These are phyloP conservation scores for Laburnicola sp. DNA, from an alignment of 2,329 filamentous ascomycete species.

Conservation along the genomic window DNA sequence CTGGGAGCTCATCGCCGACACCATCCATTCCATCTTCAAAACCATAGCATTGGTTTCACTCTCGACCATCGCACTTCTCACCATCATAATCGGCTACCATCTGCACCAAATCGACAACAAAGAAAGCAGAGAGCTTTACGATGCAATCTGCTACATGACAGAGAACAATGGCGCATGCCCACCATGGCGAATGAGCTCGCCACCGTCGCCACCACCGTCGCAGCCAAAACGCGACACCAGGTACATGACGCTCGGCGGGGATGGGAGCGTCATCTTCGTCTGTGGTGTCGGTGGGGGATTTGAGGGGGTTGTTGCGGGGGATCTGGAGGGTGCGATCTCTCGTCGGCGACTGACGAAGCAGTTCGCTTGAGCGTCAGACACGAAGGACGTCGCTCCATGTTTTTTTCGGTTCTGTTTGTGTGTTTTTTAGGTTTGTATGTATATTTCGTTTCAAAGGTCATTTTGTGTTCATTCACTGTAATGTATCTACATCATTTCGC, in stretches of 20 bases:
- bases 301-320: background rate
- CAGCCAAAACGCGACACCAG: background rate
- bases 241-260: constrained; percentile 58
- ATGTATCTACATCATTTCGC: no score
- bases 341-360: background rate
- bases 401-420: background rate
- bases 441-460: no score
- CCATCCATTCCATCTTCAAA: background rate
- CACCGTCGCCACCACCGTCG: background rate
- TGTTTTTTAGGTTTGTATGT: background rate
- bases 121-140: no score
- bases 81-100: background rate
- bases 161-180: background rate
- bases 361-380: constrained; percentile 1
- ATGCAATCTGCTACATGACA: background rate
- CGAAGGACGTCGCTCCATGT: no score
- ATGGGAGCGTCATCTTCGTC: background rate
- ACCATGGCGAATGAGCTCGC: background rate
- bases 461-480: no score
- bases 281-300: background rate
- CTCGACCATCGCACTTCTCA: background rate
- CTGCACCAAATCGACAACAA: background rate
- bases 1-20: background rate
- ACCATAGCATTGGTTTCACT: background rate
- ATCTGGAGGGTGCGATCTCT: background rate